Evolutionary conservation across 495 filamentous ascomycete genomes (phyloP).

Genomic region (Tetracladium setigerum): DNA sequence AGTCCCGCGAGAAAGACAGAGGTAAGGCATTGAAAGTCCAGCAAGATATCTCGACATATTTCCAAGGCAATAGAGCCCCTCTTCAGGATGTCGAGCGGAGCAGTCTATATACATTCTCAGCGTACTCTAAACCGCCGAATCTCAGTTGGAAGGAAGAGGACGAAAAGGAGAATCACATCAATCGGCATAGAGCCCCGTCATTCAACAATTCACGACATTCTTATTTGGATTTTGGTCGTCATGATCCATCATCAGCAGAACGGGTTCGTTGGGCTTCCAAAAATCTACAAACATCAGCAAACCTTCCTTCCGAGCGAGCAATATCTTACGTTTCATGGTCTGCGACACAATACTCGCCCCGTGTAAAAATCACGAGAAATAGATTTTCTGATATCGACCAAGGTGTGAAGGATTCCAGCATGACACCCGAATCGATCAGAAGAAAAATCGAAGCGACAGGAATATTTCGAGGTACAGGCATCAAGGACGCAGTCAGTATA

Average conservation of each 20-base stretch:
- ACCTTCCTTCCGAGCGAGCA: not conserved
- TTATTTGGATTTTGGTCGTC: not conserved
- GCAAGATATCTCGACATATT: conserved; percentile 35
- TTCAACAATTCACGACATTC: not conserved
- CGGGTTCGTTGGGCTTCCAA: not conserved
- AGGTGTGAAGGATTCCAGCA: not conserved
- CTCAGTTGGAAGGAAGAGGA: too few species aligned
- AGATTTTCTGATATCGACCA: too few species aligned
- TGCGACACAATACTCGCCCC: conserved; percentile 7
- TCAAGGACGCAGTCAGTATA: not conserved
- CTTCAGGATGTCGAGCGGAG: not conserved
- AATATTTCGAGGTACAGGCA: conserved; percentile 20
- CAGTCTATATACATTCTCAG: too few species aligned
- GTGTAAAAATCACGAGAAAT: not conserved
- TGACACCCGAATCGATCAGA: conserved; percentile 16
- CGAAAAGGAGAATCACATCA: too few species aligned
- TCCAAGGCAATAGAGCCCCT: conserved; percentile 16
- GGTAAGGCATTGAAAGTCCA: conserved; percentile 24
- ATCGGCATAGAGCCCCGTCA: too few species aligned
- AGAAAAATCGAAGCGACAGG: conserved; percentile 16
- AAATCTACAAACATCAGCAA: not conserved
- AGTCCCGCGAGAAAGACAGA: conserved; percentile 17
- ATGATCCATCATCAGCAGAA: not conserved
- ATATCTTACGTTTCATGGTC: conserved; percentile 18
- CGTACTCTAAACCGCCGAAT: too few species aligned